phyloP scores from a whole-genome alignment of 2,329 filamentous ascomycete genomes.

The Paramyrothecium sp. region DNA sequence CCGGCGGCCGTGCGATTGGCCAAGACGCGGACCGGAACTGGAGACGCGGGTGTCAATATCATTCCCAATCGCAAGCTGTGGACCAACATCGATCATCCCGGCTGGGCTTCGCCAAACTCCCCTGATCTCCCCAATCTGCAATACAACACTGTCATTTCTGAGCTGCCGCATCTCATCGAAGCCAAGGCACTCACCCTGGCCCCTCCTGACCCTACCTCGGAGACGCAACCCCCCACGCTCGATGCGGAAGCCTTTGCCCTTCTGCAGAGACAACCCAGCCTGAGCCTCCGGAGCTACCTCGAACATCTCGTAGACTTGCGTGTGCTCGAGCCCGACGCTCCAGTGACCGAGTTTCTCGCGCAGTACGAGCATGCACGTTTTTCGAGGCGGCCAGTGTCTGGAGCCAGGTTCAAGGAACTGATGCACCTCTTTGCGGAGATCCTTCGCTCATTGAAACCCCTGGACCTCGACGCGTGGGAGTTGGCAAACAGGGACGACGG shows the following conservation, averaged over 20 bases:
- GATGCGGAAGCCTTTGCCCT: slow-evolving; percentile 68
- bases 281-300: slow-evolving; percentile 80
- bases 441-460: slow-evolving; percentile 69
- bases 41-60: slow-evolving; percentile 42
- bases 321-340: slow-evolving; percentile 47
- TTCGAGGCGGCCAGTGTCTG: slow-evolving; percentile 66
- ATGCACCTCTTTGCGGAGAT: slow-evolving; percentile 86
- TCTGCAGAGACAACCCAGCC: slow-evolving; percentile 67
- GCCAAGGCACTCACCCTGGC: slow-evolving; percentile 88
- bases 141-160: slow-evolving; percentile 76
- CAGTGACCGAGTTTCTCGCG: slow-evolving; percentile 63
- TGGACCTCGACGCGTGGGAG: slow-evolving; percentile 53
- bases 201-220: slow-evolving; percentile 48
- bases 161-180: slow-evolving; percentile 87
- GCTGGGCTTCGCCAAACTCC: slow-evolving; percentile 81
- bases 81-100: slow-evolving; percentile 82
- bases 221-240: slow-evolving; percentile 42
- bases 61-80: slow-evolving; percentile 58
- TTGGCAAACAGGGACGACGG: slow-evolving; percentile 14
- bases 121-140: slow-evolving; percentile 77
- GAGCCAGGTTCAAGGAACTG: slow-evolving; percentile 69
- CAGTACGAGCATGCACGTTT: slow-evolving; percentile 86
- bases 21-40: slow-evolving; percentile 35
- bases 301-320: slow-evolving; percentile 65
- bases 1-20: slow-evolving; percentile 14